Base-by-base conservation (phyloP, 768 basidiomycete genomes). In the Cyathus striatus region DNA sequence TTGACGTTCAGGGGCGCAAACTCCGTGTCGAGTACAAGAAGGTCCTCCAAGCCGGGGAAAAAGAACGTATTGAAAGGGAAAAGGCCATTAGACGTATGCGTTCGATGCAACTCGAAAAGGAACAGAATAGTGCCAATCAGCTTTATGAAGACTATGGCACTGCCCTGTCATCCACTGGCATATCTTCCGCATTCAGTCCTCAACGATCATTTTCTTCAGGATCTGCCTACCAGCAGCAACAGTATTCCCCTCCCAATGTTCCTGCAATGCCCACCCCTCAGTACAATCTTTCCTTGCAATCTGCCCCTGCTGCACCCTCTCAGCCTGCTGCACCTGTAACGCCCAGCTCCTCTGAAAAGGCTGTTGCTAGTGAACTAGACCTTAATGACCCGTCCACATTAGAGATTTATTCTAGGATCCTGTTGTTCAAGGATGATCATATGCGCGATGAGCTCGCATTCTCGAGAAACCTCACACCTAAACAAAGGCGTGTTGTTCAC, bases 1-100 rank as follows among this genome's bases (percentile, higher is more conserved):
- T 90, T 59, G 92, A 94, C 54, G 88, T 96, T 24, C 89, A 92
- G 55, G 96, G 96, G 18, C 89, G 96, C 55, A 98, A 97, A 65
- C 75, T 99, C 40, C 87, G 96, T 33, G 95, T 97, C 43, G 96
- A 99, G 66, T 98, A 98, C 73, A 99, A 99, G 73, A 97, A 97
- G 66, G 95, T 97, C 6, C 70, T 99, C n/a, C 94, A 97, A 62
- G 93, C 94, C 3, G 94, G 95, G 38, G 96, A 99, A 67, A 99
- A 99, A 68, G 96, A 99, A 59, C 81, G 91, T 44, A 99, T 98
- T 58, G 96, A 99, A 65, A 73, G 95, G 44, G 95, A 98, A 72
- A 99, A 99, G 73, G 96, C 96, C 2, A 82, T 99, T 49, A 86
- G 94, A 50, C 79, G 96, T 48, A 99, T 99, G 94, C 84, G 90